Evolutionary conservation across 495 filamentous ascomycete genomes (phyloP).

Genomic region (Aspergillus avenaceus): DNA sequence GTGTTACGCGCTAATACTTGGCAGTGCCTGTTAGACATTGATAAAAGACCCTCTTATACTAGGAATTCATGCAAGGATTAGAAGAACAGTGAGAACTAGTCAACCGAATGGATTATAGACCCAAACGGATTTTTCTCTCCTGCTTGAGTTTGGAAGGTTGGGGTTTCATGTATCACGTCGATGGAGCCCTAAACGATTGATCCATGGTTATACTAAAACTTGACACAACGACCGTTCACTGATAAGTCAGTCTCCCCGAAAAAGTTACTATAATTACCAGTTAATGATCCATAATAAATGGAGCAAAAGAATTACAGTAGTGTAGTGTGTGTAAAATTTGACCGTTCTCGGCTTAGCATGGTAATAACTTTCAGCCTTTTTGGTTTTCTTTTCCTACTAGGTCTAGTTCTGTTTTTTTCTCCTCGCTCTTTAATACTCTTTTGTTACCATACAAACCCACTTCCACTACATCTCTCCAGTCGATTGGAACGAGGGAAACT

Average conservation of each 20-base stretch:
- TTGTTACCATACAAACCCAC: neutral
- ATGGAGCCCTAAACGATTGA: neutral
- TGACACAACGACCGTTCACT: neutral
- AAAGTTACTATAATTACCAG: neutral
- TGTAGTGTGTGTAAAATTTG: too few species aligned
- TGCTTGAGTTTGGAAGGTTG: neutral
- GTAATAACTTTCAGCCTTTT: too few species aligned
- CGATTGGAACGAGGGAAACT: constrained; percentile 14
- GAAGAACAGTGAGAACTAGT: neutral
- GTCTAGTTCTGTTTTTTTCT: too few species aligned
- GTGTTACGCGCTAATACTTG: neutral
- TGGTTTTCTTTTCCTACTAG: too few species aligned
- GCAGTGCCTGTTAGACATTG: neutral
- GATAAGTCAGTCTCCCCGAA: neutral
- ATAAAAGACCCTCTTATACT: too few species aligned
- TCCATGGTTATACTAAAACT: neutral
- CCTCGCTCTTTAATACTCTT: neutral
- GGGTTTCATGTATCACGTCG: neutral
- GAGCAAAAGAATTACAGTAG: neutral
- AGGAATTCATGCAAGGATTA: neutral
- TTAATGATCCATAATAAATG: neutral
- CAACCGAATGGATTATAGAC: neutral
- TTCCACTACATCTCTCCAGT: constrained; percentile 4
- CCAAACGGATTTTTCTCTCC: too few species aligned
- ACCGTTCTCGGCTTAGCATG: too few species aligned